A percentile compares a stretch with the other conserved stretches of the same genome.
phyloP scores from a whole-genome alignment of 176 grass and related monocot species.

The Ananas comosus region DNA sequence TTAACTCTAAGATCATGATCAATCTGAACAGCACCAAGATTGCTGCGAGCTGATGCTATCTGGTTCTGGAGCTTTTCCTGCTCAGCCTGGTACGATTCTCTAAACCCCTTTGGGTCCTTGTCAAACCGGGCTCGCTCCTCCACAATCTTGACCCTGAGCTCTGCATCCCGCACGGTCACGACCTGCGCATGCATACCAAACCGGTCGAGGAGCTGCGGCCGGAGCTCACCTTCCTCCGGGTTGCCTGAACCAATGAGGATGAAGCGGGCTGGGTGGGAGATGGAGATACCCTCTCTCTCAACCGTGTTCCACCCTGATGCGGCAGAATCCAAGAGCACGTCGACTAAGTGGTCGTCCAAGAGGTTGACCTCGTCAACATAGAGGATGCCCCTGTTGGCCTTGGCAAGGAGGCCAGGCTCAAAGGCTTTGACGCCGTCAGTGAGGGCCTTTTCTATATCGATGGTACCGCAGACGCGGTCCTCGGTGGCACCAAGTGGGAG shows the following conservation, averaged over 20 bases:
- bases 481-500: slow-evolving; percentile 94
- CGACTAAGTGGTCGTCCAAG: slow-evolving; percentile 87
- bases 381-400: slow-evolving; percentile 93
- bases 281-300: slow-evolving; percentile 97
- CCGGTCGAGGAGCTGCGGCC: slow-evolving; percentile 86
- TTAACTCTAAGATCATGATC: slow-evolving; percentile 90
- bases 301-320: slow-evolving; percentile 97
- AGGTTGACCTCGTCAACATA: slow-evolving; percentile 97
- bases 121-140: slow-evolving; percentile 85
- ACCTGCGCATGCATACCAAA: slow-evolving; percentile 99
- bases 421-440: slow-evolving; percentile 97
- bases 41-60: slow-evolving; percentile 52
- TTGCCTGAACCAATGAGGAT: slow-evolving; percentile 97
- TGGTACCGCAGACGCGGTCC: slow-evolving; percentile 93
- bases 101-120: slow-evolving; percentile 67
- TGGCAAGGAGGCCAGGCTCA: slow-evolving; percentile 84
- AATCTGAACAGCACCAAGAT: slow-evolving; percentile 55
- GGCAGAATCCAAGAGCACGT: slow-evolving; percentile 75
- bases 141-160: slow-evolving; percentile 93
- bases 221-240: slow-evolving; percentile 88
- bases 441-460: slow-evolving; percentile 99
- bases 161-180: slow-evolving; percentile 70
- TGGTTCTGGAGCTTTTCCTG: slow-evolving; percentile 86
- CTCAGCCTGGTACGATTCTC: slow-evolving; percentile 57
- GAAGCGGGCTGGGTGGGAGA: slow-evolving; percentile 90